phyloP scores from a whole-genome alignment of 2,329 filamentous ascomycete species.

The Thielaviopsis musarum region DNA sequence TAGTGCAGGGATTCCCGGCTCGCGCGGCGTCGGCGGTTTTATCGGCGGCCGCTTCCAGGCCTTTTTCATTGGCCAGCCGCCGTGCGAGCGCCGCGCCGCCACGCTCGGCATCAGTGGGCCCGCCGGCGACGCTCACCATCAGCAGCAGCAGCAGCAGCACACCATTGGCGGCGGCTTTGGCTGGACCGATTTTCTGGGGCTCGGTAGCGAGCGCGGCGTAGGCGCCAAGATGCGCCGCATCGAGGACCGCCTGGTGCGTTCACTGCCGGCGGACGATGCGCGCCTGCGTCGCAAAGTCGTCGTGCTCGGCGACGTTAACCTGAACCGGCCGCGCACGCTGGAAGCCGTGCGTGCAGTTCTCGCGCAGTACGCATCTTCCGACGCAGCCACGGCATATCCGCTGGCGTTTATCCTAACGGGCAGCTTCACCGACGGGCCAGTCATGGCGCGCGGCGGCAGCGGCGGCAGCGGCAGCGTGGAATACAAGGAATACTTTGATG shows the following conservation, averaged over 20 bases:
- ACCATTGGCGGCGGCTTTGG: conserved; percentile 71
- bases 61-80: conserved; percentile 81
- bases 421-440: conserved; percentile 56
- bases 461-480: conserved; percentile 54
- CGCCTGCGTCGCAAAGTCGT: conserved; percentile 38
- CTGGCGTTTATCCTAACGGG: conserved; percentile 71
- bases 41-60: conserved; percentile 86
- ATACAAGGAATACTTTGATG: conserved; percentile 93
- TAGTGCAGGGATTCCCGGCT: conserved; percentile 55
- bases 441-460: conserved; percentile 50
- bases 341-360: conserved; percentile 70
- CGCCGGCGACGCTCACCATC: conserved; percentile 28
- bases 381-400: conserved; percentile 44
- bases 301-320: conserved; percentile 71
- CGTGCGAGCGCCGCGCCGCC: conserved; percentile 66
- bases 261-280: conserved; percentile 20
- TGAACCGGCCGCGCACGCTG: conserved; percentile 69
- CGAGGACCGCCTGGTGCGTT: conserved; percentile 48
- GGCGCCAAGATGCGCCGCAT: conserved; percentile 71
- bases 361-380: conserved; percentile 41
- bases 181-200: conserved; percentile 91
- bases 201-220: conserved; percentile 73
- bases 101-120: conserved; percentile 56
- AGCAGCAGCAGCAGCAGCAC: conserved; percentile 22
- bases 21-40: conserved; percentile 69